Evolutionary conservation across 257 asterid species (phyloP).

Genomic region (Leonotis leonurus): DNA sequence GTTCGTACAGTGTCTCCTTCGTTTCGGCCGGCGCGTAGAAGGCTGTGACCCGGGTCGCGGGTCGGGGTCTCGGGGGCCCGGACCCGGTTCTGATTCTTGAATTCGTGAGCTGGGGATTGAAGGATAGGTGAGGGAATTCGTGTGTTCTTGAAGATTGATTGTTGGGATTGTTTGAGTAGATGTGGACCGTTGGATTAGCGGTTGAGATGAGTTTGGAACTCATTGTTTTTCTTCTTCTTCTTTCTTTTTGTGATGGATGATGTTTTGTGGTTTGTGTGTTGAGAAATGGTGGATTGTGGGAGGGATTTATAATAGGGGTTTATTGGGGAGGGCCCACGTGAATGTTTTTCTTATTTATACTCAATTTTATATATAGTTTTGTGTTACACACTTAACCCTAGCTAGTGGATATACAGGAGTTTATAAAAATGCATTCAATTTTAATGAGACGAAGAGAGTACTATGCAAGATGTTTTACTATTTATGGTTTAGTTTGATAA

Average conservation of each 20-base stretch:
- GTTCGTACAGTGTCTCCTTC: slow-evolving; percentile 39
- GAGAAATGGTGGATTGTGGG: neutral
- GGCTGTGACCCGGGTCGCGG: slow-evolving; percentile 17
- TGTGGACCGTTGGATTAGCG: slow-evolving; percentile 2
- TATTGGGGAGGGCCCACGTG: neutral
- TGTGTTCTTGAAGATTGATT: neutral
- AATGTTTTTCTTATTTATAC: no score
- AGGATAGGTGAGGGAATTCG: slow-evolving; percentile 1
- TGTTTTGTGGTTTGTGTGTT: neutral
- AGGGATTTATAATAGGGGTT: neutral
- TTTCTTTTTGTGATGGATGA: neutral
- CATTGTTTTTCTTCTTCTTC: neutral
- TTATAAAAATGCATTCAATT: no score
- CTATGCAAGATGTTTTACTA: no score
- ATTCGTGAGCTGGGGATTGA: neutral
- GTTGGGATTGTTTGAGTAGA: slow-evolving; percentile 1
- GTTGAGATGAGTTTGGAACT: slow-evolving; percentile 16
- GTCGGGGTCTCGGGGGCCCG: slow-evolving; percentile 1
- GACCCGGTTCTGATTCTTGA: slow-evolving; percentile 3
- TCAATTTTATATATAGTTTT: no score
- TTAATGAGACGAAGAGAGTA: no score
- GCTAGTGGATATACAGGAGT: no score
- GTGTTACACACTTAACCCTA: no score
- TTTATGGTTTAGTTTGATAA: no score
- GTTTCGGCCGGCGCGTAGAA: slow-evolving; percentile 18